phyloP scores from a whole-genome alignment of 2,329 filamentous ascomycete genomes.

The Neurospora sp. region DNA sequence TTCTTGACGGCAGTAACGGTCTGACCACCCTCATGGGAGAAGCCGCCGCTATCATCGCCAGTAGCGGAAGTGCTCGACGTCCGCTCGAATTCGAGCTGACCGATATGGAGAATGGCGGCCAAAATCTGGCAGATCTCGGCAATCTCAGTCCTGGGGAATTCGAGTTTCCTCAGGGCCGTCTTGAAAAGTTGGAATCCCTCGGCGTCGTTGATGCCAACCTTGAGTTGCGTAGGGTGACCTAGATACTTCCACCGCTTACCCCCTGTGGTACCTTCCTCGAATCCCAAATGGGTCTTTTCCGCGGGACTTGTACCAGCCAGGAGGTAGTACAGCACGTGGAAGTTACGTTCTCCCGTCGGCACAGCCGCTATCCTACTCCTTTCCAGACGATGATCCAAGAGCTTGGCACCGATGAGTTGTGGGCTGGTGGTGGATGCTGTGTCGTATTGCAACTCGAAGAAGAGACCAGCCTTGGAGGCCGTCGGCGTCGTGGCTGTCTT shows the following conservation, averaged over 20 bases:
- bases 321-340: conserved; percentile 92
- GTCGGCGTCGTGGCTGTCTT: conserved; percentile 94
- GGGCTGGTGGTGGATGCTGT: conserved; percentile 77
- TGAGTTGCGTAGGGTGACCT: conserved; percentile 91
- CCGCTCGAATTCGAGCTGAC: conserved; percentile 87
- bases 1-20: conserved; percentile 83
- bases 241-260: conserved; percentile 92
- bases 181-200: conserved; percentile 98
- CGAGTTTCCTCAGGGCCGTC: conserved; percentile 83
- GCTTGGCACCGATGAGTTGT: conserved; percentile 83
- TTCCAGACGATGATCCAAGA: conserved; percentile 88
- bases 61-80: conserved; percentile 68
- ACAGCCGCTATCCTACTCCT: conserved; percentile 84
- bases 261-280: conserved; percentile 36
- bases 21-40: conserved; percentile 88
- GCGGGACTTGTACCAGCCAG: conserved; percentile 82
- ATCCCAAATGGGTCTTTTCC: conserved; percentile 76
- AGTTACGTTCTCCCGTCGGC: conserved; percentile 91
- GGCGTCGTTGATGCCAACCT: conserved; percentile 90
- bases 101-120: conserved; percentile 91
- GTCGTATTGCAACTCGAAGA: conserved; percentile 95
- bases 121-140: conserved; percentile 95
- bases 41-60: conserved; percentile 89
- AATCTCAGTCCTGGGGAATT: conserved; percentile 88
- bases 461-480: conserved; percentile 89